phyloP scores from a whole-genome alignment of 1,284 basidiomycete species.

The Austropuccinia psidii region DNA sequence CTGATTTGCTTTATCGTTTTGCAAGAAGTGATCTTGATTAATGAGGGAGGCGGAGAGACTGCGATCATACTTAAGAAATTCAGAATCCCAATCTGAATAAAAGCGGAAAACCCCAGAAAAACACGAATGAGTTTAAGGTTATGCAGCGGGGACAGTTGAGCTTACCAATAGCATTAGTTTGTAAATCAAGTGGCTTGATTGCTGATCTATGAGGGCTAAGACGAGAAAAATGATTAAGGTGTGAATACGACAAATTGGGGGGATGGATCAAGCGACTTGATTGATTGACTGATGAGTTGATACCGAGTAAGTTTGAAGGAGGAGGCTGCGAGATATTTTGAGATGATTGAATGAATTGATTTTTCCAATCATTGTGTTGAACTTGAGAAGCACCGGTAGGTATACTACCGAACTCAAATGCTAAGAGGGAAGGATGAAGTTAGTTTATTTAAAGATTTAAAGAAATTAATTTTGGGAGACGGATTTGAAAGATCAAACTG shows the following conservation, averaged over 20 bases:
- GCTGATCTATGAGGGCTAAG: neutral
- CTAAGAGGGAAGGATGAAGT: neutral
- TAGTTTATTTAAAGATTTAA: neutral
- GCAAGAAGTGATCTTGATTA: neutral
- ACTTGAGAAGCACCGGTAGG: too few species aligned
- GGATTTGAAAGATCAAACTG: too few species aligned
- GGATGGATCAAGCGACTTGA: neutral
- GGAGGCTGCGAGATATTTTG: neutral
- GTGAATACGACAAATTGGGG: neutral
- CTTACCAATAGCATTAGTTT: neutral
- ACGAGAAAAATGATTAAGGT: neutral
- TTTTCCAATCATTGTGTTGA: neutral
- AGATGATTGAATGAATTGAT: constrained; percentile 2
- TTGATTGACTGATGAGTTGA: neutral
- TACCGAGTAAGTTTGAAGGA: neutral
- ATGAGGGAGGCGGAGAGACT: neutral
- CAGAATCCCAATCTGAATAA: neutral
- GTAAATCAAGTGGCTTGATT: neutral
- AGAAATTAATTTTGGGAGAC: neutral
- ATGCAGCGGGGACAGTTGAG: neutral
- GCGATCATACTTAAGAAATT: constrained; percentile 9
- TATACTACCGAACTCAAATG: too few species aligned
- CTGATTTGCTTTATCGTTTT: neutral
- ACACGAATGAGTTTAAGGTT: neutral
- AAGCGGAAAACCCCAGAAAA: neutral